Evolutionary conservation across 2,329 filamentous ascomycete species (phyloP), one percentile per base, ranked within the genome.

Genomic region (Diplodia intermedia): DNA sequence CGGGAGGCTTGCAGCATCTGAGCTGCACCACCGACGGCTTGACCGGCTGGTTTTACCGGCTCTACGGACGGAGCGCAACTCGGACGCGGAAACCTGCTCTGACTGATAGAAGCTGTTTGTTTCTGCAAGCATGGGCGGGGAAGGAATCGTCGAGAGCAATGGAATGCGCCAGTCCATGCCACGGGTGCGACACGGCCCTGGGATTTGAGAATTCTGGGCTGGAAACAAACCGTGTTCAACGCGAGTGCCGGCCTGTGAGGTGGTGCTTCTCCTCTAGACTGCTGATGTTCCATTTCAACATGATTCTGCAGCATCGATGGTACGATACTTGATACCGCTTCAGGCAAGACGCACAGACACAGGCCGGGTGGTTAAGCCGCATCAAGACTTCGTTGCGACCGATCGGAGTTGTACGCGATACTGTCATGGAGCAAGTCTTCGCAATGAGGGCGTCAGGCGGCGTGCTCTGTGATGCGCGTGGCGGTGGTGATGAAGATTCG

Each of bases 1-100:
- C 31, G 43, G 60, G 20, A 62, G 47, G 43, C 29, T 36, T 38
- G 47, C 60, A 63, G 47, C 60, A 63, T 63, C 43, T 38, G 29
- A 9, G n/a, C 38, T 49, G 57, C 43, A 36, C 20, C 0, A n/a
- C 31, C 52, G 43, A 54, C 26, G 12, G 7, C 26, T 54, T 29
- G 52, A 31, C 52, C 11, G 26, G 14, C 33, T 29, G 5, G n/a
- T 29, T 26, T 47, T 47, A 23, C 36, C 23, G 56, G 56, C 26
- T 60, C 23, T 23, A 26, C 15, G 33, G 31, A 26, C n/a, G 33
- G 18, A 23, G 36, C 47, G 29, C 23, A 47, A 18, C 26, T 14
- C 12, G 5, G 55, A 26, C 15, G 40, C 38, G 14, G 36, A 14
- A 11, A 60, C 36, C 20, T n/a, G 20, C 12, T 31, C 23, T 20